Evolutionary conservation across 2,329 filamentous ascomycete genomes (phyloP), one percentile per base, ranked within the genome.

Genomic region (Ophiosphaerella korrae): DNA sequence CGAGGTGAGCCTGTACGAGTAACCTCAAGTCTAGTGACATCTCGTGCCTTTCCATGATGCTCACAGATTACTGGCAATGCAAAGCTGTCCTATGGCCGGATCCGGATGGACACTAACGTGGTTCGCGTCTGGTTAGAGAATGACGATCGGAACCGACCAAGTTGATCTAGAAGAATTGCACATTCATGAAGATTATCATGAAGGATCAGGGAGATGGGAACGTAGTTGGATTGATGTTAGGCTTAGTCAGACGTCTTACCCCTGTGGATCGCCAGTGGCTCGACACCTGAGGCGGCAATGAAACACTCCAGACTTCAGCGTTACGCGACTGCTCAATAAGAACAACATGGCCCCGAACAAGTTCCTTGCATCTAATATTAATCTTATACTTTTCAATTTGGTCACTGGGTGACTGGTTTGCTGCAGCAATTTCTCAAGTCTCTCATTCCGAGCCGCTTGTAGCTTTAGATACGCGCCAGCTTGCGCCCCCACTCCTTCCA

Each of bases 271-370:
- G 43, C 54, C 6, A 52, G 45, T 45, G 41, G 45, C 38, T 37
- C 31, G 53, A 57, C 36, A 56, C 48, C 58, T 59, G 58, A 59
- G 58, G 58, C 58, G 60, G 62, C 54, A 58, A 66, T 70, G 67
- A 71, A 71, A 71, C 67, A 51, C 50, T 56, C 57, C 58, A 57
- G 42, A 62, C 67, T 56, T 70, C 66, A 68, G 63, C 51, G 60
- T 50, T 55, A 45, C 49, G 55, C 55, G 44, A 53, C 53, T n/a
- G 41, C 37, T 50, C 39, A 59, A 63, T 69, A 68, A 67, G 53
- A 64, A 40, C 55, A 58, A 47, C 50, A 71, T 68, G 67, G 53
- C 59, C 56, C 57, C 58, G 43, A 51, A 45, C 47, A 48, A 24
- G 31, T 23, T 42, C 42, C 16, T 42, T 9, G 33, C 31, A 31